These are phyloP conservation scores for Sclerotinia glacialis DNA, from an alignment of 2,329 filamentous ascomycete genomes.

Conservation along the genomic window DNA sequence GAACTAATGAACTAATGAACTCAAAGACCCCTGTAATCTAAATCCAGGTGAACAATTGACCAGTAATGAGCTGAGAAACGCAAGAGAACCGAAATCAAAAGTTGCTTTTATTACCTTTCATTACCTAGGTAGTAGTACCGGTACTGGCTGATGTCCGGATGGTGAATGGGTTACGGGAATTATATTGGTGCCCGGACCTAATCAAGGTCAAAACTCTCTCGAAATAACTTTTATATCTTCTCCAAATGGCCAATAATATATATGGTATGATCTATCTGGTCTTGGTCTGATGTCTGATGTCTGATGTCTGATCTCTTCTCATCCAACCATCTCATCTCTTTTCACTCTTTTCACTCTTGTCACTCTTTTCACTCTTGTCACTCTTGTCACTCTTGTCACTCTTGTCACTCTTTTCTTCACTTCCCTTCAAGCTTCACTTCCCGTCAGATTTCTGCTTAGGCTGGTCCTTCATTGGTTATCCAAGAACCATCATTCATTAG, in stretches of 20 bases:
- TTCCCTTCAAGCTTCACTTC: conserved; percentile 10
- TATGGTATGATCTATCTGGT: neutral
- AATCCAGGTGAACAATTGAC: neutral
- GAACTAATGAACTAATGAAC: conserved; percentile 1
- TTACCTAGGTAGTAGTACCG: too few relatives aligned
- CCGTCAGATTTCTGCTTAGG: neutral
- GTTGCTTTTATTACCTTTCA: neutral
- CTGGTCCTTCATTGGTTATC: conserved; percentile 14
- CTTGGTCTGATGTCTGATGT: neutral
- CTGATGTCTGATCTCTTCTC: neutral
- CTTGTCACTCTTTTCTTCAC: neutral
- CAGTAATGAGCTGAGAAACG: neutral
- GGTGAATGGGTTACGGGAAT: neutral
- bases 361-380: neutral
- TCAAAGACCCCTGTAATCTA: conserved; percentile 1
- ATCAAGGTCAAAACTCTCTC: neutral
- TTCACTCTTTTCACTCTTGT: neutral
- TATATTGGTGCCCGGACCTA: neutral
- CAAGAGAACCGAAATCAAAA: too few relatives aligned
- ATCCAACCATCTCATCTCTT: conserved; percentile 3
- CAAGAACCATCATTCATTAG: neutral
- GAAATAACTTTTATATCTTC: neutral
- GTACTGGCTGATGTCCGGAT: neutral
- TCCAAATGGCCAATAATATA: neutral
- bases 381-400: too few relatives aligned